Percentiles rank a stretch among this genome's conserved stretches.
Evolutionary conservation across 2,329 filamentous ascomycete species (phyloP).

Genomic region (Cercospora citrullina): DNA sequence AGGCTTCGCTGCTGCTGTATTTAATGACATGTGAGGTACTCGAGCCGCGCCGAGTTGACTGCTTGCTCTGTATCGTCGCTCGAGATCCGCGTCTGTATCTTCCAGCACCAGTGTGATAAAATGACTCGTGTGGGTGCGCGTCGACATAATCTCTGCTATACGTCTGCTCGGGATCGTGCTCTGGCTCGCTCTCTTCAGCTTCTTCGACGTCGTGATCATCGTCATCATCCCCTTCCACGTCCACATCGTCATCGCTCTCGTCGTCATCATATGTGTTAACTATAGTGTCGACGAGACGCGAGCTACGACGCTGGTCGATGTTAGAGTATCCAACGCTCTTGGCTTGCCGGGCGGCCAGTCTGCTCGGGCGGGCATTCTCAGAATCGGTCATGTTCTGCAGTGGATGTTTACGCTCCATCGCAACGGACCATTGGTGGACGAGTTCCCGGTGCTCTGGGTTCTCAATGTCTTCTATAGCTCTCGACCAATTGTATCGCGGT

Average conservation of each 20-base stretch:
- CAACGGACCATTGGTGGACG: constrained; percentile 22
- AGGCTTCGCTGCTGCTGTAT: constrained; percentile 21
- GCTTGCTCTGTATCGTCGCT: constrained; percentile 12
- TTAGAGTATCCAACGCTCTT: constrained; percentile 17
- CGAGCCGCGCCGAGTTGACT: constrained; percentile 19
- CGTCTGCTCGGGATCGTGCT: constrained; percentile 26
- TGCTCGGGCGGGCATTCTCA: neutral
- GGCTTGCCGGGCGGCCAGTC: constrained; percentile 22
- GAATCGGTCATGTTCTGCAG: neutral
- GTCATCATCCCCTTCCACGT: constrained; percentile 14
- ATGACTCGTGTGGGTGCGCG: constrained; percentile 32
- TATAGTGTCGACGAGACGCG: constrained; percentile 23
- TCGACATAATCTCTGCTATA: constrained; percentile 32
- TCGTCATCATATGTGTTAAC: constrained; percentile 20
- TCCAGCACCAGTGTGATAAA: constrained; percentile 35
- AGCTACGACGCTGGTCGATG: constrained; percentile 27
- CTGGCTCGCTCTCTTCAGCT: constrained; percentile 9
- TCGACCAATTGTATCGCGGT: constrained; percentile 20
- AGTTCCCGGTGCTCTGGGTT: constrained; percentile 15
- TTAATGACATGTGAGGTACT: constrained; percentile 20
- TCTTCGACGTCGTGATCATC: constrained; percentile 17
- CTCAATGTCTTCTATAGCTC: constrained; percentile 13
- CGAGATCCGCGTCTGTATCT: constrained; percentile 31
- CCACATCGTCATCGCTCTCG: constrained; percentile 18
- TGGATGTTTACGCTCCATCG: constrained; percentile 24